These are phyloP conservation scores for Entophlyctis luteolus DNA, from an alignment of 192 early-diverging fungal species.

Conservation along the genomic window DNA sequence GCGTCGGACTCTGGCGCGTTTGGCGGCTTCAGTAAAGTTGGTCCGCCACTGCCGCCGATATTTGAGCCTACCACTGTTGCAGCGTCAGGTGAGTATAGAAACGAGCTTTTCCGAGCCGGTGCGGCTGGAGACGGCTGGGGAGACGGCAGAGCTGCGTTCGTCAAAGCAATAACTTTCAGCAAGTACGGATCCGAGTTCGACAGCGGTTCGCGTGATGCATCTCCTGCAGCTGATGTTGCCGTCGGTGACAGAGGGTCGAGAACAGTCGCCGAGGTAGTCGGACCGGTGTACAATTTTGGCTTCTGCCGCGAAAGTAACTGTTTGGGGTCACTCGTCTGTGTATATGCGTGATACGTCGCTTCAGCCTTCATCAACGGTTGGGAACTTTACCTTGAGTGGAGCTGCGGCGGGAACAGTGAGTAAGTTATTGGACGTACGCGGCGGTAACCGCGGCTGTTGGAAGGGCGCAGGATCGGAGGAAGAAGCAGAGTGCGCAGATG, in stretches of 20 bases:
- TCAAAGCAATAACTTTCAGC: constrained; percentile 12
- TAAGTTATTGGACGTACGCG: too few relatives aligned
- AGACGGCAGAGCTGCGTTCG: neutral
- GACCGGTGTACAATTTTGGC: neutral
- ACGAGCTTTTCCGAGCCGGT: neutral
- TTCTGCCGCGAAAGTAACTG: neutral
- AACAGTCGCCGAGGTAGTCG: neutral
- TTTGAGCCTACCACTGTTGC: neutral
- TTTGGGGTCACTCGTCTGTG: neutral
- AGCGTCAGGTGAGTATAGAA: neutral
- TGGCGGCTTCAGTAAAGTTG: too few relatives aligned
- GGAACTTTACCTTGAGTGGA: too few relatives aligned
- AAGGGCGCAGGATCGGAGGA: too few relatives aligned
- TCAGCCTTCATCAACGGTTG: too few relatives aligned
- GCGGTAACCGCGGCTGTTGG: too few relatives aligned
- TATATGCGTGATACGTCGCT: too few relatives aligned
- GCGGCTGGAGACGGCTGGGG: neutral
- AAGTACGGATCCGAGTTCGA: constrained; percentile 10
- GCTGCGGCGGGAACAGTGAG: too few relatives aligned
- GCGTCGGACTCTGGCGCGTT: neutral
- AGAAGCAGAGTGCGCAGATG: too few relatives aligned
- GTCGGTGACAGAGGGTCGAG: neutral
- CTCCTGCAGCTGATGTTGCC: neutral
- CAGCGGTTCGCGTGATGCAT: neutral
- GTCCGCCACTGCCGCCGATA: too few relatives aligned